Conservation (phyloP, 192 early-diverging fungal species). For the Anaeromyces robustus region DNA sequence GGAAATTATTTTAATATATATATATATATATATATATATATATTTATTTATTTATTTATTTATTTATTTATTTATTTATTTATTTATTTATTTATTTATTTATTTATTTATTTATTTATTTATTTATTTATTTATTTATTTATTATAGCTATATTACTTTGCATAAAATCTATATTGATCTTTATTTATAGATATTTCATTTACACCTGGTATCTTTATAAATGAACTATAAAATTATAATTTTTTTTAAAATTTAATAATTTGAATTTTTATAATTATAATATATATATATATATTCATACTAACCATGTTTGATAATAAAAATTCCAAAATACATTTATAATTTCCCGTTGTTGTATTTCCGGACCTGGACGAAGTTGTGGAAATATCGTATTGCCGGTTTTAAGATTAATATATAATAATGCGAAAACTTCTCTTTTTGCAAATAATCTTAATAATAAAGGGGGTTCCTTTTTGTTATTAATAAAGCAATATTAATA, state of each 20-base stretch:
- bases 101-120: too few species aligned
- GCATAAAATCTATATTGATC: slow-evolving; percentile 8
- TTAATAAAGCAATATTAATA: too few species aligned
- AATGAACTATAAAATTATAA: neutral
- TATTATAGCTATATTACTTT: neutral
- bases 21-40: too few species aligned
- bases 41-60: too few species aligned
- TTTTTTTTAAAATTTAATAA: neutral
- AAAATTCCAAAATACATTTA: slow-evolving; percentile 32
- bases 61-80: too few species aligned
- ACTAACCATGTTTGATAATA: slow-evolving; percentile 28
- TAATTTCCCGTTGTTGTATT: slow-evolving; percentile 37
- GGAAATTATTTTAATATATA: too few species aligned
- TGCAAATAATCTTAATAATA: slow-evolving; percentile 37
- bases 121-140: too few species aligned
- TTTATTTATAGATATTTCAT: neutral
- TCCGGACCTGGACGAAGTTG: slow-evolving; percentile 39
- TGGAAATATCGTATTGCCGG: slow-evolving; percentile 36
- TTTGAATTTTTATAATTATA: neutral
- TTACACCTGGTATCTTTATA: slow-evolving; percentile 2
- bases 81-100: too few species aligned
- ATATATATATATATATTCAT: neutral
- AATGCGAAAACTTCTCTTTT: slow-evolving; percentile 44
- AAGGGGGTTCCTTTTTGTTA: slow-evolving; percentile 25
- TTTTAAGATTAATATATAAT: slow-evolving; percentile 46